Percentiles rank a stretch among this genome's conserved stretches.
Conservation (phyloP, 2,329 filamentous ascomycete species). For the Cladobotryum mycophilum region DNA sequence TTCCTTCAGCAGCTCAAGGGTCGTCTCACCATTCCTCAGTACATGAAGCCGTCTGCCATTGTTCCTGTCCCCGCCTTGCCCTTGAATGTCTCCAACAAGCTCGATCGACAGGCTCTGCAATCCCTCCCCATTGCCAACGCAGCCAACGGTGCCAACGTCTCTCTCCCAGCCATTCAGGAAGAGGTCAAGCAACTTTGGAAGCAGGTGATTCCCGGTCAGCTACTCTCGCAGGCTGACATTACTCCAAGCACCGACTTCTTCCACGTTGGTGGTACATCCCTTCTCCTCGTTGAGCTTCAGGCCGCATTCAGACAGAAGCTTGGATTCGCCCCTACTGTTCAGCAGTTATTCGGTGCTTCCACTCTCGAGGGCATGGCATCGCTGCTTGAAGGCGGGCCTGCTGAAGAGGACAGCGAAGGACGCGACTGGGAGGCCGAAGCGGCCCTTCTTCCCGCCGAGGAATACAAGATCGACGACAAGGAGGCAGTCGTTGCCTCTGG, state of each 20-base stretch:
- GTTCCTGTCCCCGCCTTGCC: slow-evolving; percentile 25
- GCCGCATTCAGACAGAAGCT: slow-evolving; percentile 21
- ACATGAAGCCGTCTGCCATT: slow-evolving; percentile 28
- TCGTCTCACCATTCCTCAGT: slow-evolving; percentile 23
- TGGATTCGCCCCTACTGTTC: too few relatives aligned
- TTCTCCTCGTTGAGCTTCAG: slow-evolving; percentile 34
- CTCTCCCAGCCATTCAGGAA: slow-evolving; percentile 11
- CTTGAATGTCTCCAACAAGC: slow-evolving; percentile 24
- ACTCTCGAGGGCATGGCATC: slow-evolving; percentile 22
- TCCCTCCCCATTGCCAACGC: slow-evolving; percentile 19
- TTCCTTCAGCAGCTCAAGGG: slow-evolving; percentile 14
- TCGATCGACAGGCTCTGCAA: slow-evolving; percentile 24
- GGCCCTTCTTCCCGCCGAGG: neutral
- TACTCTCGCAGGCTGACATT: slow-evolving; percentile 8
- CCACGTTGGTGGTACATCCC: slow-evolving; percentile 34
- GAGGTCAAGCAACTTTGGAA: neutral
- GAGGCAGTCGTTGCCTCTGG: neutral
- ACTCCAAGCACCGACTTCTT: slow-evolving; percentile 32
- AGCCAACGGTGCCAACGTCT: neutral
- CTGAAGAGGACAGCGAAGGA: slow-evolving; percentile 18
- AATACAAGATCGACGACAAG: too few relatives aligned
- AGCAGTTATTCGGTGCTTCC: slow-evolving; percentile 21
- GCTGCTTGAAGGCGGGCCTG: slow-evolving; percentile 28
- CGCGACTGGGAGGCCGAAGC: slow-evolving; percentile 19
- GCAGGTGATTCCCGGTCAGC: too few relatives aligned